Evolutionary conservation across 1,284 basidiomycete genomes (phyloP).

Genomic region (Phenoliferia sp.): DNA sequence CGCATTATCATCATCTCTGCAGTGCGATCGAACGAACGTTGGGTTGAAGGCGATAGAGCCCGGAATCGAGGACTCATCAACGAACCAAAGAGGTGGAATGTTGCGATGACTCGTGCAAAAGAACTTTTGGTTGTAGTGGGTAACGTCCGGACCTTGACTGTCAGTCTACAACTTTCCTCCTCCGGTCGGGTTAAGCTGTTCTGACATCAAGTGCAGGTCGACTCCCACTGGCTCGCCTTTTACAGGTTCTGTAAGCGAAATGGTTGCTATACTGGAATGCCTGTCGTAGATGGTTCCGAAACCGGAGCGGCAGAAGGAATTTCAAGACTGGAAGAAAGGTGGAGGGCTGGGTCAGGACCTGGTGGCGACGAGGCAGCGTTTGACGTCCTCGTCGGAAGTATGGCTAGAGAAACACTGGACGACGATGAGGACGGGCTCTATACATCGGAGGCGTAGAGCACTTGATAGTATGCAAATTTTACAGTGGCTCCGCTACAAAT

Average conservation of each 20-base stretch:
- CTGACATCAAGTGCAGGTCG: slow-evolving; percentile 34
- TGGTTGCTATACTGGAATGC: slow-evolving; percentile 20
- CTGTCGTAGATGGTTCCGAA: neutral
- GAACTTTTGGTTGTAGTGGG: slow-evolving; percentile 45
- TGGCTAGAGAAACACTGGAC: slow-evolving; percentile 17
- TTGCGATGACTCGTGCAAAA: slow-evolving; percentile 46
- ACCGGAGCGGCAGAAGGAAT: slow-evolving; percentile 14
- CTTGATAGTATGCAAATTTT: too few relatives aligned
- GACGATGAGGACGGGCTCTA: neutral
- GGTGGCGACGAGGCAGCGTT: slow-evolving; percentile 10
- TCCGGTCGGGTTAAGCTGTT: neutral
- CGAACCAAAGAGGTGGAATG: slow-evolving; percentile 45
- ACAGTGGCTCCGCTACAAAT: too few relatives aligned
- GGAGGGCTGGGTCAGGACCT: neutral
- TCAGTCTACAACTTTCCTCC: neutral
- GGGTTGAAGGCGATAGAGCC: slow-evolving; percentile 38
- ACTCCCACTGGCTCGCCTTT: slow-evolving; percentile 41
- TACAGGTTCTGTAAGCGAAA: slow-evolving; percentile 39
- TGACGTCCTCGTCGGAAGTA: slow-evolving; percentile 24
- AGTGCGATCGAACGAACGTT: slow-evolving; percentile 40
- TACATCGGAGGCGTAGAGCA: too few relatives aligned
- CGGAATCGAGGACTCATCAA: slow-evolving; percentile 41
- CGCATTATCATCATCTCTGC: slow-evolving; percentile 42
- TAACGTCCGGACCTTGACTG: slow-evolving; percentile 37
- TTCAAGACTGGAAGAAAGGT: slow-evolving; percentile 22